These are phyloP conservation scores for Globisporangium spiculum DNA, from an alignment of 352 stramenopile species.

Conservation along the genomic window DNA sequence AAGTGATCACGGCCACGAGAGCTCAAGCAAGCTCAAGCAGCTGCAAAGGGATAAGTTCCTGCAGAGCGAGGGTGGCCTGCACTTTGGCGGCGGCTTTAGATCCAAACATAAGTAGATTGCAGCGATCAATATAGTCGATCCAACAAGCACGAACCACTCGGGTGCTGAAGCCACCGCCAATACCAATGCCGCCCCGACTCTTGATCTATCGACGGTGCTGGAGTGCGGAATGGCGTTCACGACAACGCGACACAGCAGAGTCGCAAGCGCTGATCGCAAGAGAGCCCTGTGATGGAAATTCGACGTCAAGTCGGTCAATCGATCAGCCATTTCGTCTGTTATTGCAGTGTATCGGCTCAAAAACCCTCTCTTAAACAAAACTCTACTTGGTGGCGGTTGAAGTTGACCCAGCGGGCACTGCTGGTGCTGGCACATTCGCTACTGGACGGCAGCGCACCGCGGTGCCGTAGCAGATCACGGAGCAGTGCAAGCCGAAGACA, in stretches of 20 bases:
- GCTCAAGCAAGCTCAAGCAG: constrained; percentile 7
- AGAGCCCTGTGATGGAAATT: background rate
- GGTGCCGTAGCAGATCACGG: constrained; percentile 76
- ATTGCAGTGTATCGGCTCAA: background rate
- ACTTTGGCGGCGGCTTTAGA: constrained; percentile 41
- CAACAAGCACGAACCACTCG: background rate
- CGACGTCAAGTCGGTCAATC: background rate
- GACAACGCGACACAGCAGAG: background rate
- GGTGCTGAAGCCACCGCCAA: background rate
- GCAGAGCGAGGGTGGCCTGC: constrained; percentile 19
- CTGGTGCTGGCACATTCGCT: constrained; percentile 17
- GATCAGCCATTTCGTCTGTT: background rate
- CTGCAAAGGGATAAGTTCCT: constrained; percentile 16
- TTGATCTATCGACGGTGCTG: background rate
- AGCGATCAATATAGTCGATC: background rate
- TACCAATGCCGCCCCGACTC: background rate
- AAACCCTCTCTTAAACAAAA: background rate
- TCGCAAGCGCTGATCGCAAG: background rate
- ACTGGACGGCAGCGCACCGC: constrained; percentile 59
- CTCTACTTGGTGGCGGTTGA: background rate
- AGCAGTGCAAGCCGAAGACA: constrained; percentile 81
- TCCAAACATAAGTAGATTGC: constrained; percentile 6
- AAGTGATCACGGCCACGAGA: background rate
- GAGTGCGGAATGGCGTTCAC: background rate
- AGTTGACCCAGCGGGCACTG: background rate